A percentile compares a stretch with the other conserved stretches of the same genome.
Conservation (phyloP, 2,329 filamentous ascomycete species). For the Alternaria brassicicola region DNA sequence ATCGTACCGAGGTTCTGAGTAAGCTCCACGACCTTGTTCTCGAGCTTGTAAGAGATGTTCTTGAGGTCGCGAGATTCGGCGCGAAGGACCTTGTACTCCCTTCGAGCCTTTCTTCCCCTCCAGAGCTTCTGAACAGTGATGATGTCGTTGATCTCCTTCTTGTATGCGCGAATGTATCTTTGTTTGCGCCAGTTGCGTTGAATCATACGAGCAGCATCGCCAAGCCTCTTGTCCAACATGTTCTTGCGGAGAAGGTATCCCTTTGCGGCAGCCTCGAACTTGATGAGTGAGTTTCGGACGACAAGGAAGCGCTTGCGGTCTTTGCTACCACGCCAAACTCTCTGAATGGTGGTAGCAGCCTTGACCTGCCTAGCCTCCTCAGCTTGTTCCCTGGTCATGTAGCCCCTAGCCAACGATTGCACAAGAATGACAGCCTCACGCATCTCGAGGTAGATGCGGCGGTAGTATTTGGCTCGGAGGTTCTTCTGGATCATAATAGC, state of each 20-base stretch:
- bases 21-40: conserved; percentile 99
- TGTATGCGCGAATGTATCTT: conserved; percentile 78
- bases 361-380: conserved; percentile 82
- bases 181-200: conserved; percentile 89
- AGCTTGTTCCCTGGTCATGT: conserved; percentile 76
- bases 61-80: conserved; percentile 98
- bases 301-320: conserved; percentile 79
- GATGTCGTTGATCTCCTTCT: conserved; percentile 87
- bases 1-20: conserved; percentile 91
- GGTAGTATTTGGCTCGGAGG: conserved; percentile 91
- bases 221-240: conserved; percentile 91
- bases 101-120: conserved; percentile 82
- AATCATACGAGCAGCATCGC: conserved; percentile 88
- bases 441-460: conserved; percentile 86
- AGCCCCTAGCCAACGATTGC: conserved; percentile 79
- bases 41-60: conserved; percentile 98
- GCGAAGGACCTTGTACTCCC: conserved; percentile 85
- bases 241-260: conserved; percentile 88
- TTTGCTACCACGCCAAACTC: conserved; percentile 92
- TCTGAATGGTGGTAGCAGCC: conserved; percentile 92
- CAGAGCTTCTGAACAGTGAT: conserved; percentile 90
- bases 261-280: conserved; percentile 89
- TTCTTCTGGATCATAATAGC: conserved; percentile 99
- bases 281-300: conserved; percentile 82
- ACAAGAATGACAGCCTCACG: conserved; percentile 79